Base-by-base conservation (phyloP, 306 rosid species). In the Fragaria iinumae region DNA sequence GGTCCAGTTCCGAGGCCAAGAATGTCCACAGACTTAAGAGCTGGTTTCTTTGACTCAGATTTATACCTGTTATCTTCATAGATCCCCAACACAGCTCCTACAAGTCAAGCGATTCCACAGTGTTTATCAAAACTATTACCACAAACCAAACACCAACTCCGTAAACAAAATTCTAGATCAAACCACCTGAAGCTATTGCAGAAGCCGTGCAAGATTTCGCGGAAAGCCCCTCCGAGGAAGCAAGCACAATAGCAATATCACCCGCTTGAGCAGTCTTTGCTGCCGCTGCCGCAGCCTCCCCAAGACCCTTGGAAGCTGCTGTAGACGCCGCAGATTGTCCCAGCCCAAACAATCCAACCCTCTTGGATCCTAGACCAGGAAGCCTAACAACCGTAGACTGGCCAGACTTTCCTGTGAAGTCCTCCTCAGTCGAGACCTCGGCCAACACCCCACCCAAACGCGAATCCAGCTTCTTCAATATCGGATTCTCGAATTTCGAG, bases 381-480 rank as follows among this genome's bases (percentile, higher is more conserved):
- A 87, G 86, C 82, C 98, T 91, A 75, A 91, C 87, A 80, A 96
- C 80, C 0, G 88, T 89, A 3, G 96, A 89, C 73, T 96, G 99
- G 69, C 98, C 99, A 69, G 62, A 79, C 86, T 92, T 96, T 32
- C 97, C 99, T 3, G 90, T 86, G 80, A 92, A 96, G 81, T 92
- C 99, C 89, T 96, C 99, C 86, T 96, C 99, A 4, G 87, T 80
- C 76, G 99, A 96, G 7, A 83, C 96, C 75, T 96, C 97, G 64
- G 97, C 89, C 85, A 96, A 85, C 10, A 92, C 45, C 64, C 99
- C 99, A 36, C 97, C 97, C 93, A 96, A 81, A 80, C 76, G 84
- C 0, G 86, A 84, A 85, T 96, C 99, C 57, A 96, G 84, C 83
- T 92, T 89, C 78, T 83, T 87, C 87, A 96, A 79, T 74, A 92